phyloP scores from a whole-genome alignment of 208 protist species.

The Leishmania major region DNA sequence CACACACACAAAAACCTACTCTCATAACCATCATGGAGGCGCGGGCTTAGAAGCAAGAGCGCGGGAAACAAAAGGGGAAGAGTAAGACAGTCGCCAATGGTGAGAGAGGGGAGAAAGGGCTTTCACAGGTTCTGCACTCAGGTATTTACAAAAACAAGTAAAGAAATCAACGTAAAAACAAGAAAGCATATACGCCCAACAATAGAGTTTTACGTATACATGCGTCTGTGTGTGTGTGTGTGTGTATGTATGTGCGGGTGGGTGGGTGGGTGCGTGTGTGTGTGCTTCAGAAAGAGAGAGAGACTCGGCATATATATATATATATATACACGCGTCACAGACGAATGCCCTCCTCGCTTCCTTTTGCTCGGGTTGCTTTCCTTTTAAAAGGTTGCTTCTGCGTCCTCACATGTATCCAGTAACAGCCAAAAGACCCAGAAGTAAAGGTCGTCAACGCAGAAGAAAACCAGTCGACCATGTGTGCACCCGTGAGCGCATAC shows the following conservation, averaged over 20 bases:
- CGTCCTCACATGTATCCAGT: not conserved
- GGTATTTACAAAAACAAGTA: not conserved
- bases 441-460: not conserved
- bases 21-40: not conserved
- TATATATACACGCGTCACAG: too few species aligned
- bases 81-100: not conserved
- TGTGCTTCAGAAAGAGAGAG: not conserved
- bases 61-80: not conserved
- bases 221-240: not conserved
- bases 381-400: too few species aligned
- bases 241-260: not conserved
- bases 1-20: not conserved
- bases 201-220: not conserved
- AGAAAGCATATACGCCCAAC: too few species aligned
- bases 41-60: not conserved
- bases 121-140: not conserved
- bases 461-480: not conserved
- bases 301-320: not conserved
- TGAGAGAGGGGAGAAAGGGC: not conserved
- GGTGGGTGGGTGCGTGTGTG: too few species aligned
- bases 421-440: not conserved
- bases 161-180: not conserved
- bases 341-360: too few species aligned
- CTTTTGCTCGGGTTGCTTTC: too few species aligned
- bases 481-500: not conserved